These are phyloP conservation scores for Monarda citriodora DNA, from an alignment of 305 asterid genomes.

Conservation along the genomic window DNA sequence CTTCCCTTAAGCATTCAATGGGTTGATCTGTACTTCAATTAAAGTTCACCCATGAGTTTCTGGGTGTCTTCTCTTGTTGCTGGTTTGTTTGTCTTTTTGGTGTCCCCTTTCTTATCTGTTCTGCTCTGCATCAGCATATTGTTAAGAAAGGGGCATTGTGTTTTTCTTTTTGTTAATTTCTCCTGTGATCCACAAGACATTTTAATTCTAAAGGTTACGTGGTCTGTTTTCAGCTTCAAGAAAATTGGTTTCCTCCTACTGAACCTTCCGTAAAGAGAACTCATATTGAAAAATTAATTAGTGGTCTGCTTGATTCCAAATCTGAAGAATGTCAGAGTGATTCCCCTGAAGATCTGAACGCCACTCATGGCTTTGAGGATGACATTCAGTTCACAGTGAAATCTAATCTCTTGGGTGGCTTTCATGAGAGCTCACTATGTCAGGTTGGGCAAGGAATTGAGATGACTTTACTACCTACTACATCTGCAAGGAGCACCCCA, in stretches of 20 bases:
- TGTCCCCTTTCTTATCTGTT: neutral
- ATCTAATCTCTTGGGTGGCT: slow-evolving; percentile 32
- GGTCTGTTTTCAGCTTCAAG: slow-evolving; percentile 63
- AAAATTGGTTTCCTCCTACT: slow-evolving; percentile 83
- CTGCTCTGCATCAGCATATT: slow-evolving; percentile 10
- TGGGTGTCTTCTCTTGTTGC: neutral
- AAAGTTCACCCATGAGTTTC: neutral
- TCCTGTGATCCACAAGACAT: slow-evolving; percentile 10
- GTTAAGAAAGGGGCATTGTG: neutral
- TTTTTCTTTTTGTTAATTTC: slow-evolving; percentile 2
- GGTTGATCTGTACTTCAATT: slow-evolving; percentile 3
- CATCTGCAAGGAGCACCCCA: slow-evolving; percentile 35
- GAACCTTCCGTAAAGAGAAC: slow-evolving; percentile 87
- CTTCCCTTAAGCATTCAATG: neutral
- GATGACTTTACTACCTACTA: slow-evolving; percentile 58
- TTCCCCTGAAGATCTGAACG: slow-evolving; percentile 29
- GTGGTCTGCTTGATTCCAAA: slow-evolving; percentile 50
- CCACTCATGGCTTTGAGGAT: slow-evolving; percentile 31
- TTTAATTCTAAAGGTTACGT: slow-evolving; percentile 12
- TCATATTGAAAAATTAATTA: slow-evolving; percentile 69
- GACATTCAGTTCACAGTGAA: slow-evolving; percentile 37
- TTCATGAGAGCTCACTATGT: slow-evolving; percentile 39
- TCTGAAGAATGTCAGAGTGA: slow-evolving; percentile 40
- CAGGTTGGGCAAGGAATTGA: slow-evolving; percentile 48
- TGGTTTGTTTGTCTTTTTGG: neutral